Evolutionary conservation across 2,329 filamentous ascomycete species (phyloP), one percentile per base, ranked within the genome.

Genomic region (Juglanconis sp.): DNA sequence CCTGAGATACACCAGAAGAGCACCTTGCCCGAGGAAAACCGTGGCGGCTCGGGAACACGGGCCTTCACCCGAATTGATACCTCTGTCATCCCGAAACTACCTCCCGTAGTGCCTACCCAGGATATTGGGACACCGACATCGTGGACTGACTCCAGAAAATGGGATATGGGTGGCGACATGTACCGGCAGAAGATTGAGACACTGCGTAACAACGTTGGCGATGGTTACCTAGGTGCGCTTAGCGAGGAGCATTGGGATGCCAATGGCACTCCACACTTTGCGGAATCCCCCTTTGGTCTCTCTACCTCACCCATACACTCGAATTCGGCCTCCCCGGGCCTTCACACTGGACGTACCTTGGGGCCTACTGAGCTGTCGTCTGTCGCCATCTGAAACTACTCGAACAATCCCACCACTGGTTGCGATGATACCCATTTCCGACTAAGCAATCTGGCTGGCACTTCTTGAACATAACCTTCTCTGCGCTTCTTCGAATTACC

Each of bases 131-230:
- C 67, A 24, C 67, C 71, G 5, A 64, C 71, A 31, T 65, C 71
- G 48, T 79, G 78, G 77, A 72, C 71, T 32, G 76, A 78, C 11
- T 65, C 76, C 4, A 76, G 80, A 50, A 82, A 89, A 61, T 91
- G 87, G 83, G 86, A 87, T 62, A 77, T 85, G 48, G 84, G 85
- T 61, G 89, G 89, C 57, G 91, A 95, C 68, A 79, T 91, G 7
- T 98, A 96, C 74, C 87, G 90, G 60, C 90, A 90, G 72, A 95
- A 95, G 73, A 89, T 98, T 57, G 92, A 96, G 73, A 87, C 90
- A 3, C 77, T 97, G 57, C 88, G 92, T 63, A 89, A 89, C 69
- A 91, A 94, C 69, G 88, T 96, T 65, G 93, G 93, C 36, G 91
- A 87, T 67, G 90, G 87, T 42, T 99, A 96, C 83, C 82, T 99